Conservation (phyloP, 2,329 filamentous ascomycete species). For the Aspergillus pseudonomiae region DNA sequence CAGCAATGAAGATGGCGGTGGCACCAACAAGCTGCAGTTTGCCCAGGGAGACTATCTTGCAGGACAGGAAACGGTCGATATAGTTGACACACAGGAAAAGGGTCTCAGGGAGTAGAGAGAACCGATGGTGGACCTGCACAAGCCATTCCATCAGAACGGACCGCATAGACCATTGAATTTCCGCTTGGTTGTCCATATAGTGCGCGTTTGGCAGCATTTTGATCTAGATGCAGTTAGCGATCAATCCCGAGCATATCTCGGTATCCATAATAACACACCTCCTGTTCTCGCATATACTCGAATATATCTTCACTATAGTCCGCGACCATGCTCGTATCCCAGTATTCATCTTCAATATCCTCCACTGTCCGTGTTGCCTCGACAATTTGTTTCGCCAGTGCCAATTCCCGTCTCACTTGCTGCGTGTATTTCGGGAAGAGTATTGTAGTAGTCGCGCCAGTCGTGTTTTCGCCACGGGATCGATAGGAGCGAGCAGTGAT, state of each 20-base stretch:
- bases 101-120: conserved; percentile 88
- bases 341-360: conserved; percentile 84
- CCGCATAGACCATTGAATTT: conserved; percentile 99
- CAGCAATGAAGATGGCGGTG: conserved; percentile 91
- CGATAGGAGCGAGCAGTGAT: conserved; percentile 78
- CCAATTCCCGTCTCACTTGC: conserved; percentile 73
- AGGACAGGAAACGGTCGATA: conserved; percentile 92
- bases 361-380: conserved; percentile 67
- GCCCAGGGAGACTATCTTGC: conserved; percentile 90
- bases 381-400: conserved; percentile 67
- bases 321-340: conserved; percentile 96
- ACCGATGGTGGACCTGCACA: conserved; percentile 91
- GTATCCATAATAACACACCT: conserved; percentile 59
- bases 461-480: conserved; percentile 74
- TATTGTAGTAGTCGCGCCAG: conserved; percentile 64
- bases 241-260: background rate
- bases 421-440: conserved; percentile 73
- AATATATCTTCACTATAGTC: conserved; percentile 98
- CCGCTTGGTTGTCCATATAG: conserved; percentile 97
- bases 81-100: conserved; percentile 95
- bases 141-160: conserved; percentile 98
- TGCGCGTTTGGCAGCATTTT: conserved; percentile 83
- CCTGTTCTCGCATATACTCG: conserved; percentile 82
- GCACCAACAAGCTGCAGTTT: conserved; percentile 96
- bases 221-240: conserved; percentile 53